These are phyloP conservation scores for Caryocar brasiliense DNA, from an alignment of 441 rosid species.

Conservation along the genomic window DNA sequence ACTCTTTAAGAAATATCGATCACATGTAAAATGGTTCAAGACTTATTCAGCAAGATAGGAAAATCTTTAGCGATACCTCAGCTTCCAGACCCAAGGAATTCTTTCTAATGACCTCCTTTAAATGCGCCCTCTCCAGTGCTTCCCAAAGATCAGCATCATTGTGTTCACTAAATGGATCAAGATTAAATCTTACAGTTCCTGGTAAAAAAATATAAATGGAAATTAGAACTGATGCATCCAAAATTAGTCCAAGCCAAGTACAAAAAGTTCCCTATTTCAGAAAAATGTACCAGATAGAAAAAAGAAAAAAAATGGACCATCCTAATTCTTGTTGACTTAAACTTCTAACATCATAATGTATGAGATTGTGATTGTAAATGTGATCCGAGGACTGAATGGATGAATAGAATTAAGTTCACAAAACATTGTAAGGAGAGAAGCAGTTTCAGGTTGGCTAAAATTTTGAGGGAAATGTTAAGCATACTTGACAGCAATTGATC, in stretches of 20 bases:
- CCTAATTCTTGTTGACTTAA: too few relatives aligned
- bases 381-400: neutral
- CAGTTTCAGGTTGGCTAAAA: neutral
- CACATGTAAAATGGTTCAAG: neutral
- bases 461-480: neutral
- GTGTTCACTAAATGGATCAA: slow-evolving; percentile 88
- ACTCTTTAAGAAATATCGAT: too few relatives aligned
- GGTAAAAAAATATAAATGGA: slow-evolving; percentile 8
- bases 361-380: too few relatives aligned
- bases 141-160: slow-evolving; percentile 92
- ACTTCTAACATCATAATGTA: too few relatives aligned
- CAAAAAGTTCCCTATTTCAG: too few relatives aligned
- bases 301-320: too few relatives aligned
- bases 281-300: neutral
- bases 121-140: slow-evolving; percentile 87
- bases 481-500: neutral
- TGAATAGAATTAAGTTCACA: neutral
- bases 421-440: neutral
- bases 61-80: slow-evolving; percentile 39
- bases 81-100: slow-evolving; percentile 66
- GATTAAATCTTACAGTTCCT: slow-evolving; percentile 90
- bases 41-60: neutral
- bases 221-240: neutral
- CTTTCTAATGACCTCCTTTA: slow-evolving; percentile 71
- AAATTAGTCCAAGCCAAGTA: neutral